phyloP scores from a whole-genome alignment of 106 monocot species.

The Platanthera guangdongensis region DNA sequence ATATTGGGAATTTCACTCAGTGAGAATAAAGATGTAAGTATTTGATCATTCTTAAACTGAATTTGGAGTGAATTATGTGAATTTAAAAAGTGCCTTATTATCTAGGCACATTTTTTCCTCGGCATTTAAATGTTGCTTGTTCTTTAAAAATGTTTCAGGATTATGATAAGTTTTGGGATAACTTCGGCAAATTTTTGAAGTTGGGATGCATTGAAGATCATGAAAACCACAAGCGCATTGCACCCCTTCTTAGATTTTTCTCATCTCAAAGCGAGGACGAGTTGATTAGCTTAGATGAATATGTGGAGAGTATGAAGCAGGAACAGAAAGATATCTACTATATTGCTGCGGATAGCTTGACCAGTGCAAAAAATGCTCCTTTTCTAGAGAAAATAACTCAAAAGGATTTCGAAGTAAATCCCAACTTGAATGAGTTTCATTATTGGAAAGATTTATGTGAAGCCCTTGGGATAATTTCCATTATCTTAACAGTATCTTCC shows the following conservation, averaged over 20 bases:
- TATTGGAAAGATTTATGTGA: not conserved
- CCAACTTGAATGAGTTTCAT: not conserved
- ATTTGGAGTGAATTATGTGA: not conserved
- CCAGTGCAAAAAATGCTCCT: constrained; percentile 81
- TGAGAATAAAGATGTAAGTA: constrained; percentile 86
- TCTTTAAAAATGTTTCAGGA: constrained; percentile 36
- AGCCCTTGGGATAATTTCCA: not conserved
- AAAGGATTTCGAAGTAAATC: constrained; percentile 69
- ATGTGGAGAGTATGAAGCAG: constrained; percentile 94
- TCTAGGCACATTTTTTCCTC: not conserved
- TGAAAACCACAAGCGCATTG: constrained; percentile 87
- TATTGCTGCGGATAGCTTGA: constrained; percentile 80
- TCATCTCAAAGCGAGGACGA: constrained; percentile 83
- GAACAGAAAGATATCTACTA: constrained; percentile 95
- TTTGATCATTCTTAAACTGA: not conserved
- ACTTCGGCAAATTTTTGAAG: constrained; percentile 86
- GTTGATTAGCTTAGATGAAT: constrained; percentile 90
- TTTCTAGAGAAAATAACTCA: constrained; percentile 77
- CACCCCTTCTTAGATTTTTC: constrained; percentile 86
- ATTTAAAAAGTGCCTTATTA: not conserved
- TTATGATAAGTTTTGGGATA: constrained; percentile 98
- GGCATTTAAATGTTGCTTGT: not conserved
- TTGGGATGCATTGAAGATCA: constrained; percentile 94
- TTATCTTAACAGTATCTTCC: not conserved
- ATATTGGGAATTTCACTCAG: constrained; percentile 89